Percentiles rank a stretch among this genome's conserved stretches.
Evolutionary conservation across 805 yeast genomes (phyloP).

Genomic region (Myxozyma vanderwaltii): DNA sequence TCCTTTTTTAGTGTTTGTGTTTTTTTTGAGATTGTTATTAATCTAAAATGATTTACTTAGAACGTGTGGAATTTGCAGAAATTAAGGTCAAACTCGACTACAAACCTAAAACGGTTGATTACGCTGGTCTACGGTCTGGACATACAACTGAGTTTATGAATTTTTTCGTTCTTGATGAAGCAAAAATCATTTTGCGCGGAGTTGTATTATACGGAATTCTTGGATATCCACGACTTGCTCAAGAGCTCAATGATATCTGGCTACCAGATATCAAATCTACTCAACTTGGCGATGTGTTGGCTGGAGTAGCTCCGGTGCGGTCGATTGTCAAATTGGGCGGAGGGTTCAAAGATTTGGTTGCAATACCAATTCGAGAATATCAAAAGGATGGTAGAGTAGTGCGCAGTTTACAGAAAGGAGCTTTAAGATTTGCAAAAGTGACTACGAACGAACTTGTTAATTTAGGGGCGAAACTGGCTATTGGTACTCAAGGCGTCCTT

Average conservation of each 20-base stretch:
- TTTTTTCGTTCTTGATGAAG: constrained; percentile 84
- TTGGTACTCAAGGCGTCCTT: constrained; percentile 80
- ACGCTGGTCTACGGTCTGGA: constrained; percentile 82
- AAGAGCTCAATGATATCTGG: constrained; percentile 69
- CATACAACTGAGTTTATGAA: constrained; percentile 85
- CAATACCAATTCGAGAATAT: constrained; percentile 74
- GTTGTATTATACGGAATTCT: constrained; percentile 71
- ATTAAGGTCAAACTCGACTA: constrained; percentile 77
- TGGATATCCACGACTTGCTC: constrained; percentile 66
- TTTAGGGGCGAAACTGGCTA: constrained; percentile 80
- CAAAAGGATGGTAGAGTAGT: constrained; percentile 69
- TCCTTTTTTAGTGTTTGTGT: neutral
- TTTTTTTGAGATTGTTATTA: neutral
- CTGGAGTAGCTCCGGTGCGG: constrained; percentile 81
- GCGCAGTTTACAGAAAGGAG: constrained; percentile 74
- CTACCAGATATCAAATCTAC: constrained; percentile 82
- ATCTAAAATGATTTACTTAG: constrained; percentile 43
- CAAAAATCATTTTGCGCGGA: constrained; percentile 65
- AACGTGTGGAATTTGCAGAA: constrained; percentile 54
- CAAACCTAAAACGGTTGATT: constrained; percentile 87
- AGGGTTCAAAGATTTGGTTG: constrained; percentile 72
- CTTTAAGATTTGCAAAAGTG: constrained; percentile 68
- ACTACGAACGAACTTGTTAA: constrained; percentile 80
- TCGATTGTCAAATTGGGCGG: constrained; percentile 76
- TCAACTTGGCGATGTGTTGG: constrained; percentile 76